Conservation (phyloP, 495 filamentous ascomycete species). For the Aspergillus asperescens region DNA sequence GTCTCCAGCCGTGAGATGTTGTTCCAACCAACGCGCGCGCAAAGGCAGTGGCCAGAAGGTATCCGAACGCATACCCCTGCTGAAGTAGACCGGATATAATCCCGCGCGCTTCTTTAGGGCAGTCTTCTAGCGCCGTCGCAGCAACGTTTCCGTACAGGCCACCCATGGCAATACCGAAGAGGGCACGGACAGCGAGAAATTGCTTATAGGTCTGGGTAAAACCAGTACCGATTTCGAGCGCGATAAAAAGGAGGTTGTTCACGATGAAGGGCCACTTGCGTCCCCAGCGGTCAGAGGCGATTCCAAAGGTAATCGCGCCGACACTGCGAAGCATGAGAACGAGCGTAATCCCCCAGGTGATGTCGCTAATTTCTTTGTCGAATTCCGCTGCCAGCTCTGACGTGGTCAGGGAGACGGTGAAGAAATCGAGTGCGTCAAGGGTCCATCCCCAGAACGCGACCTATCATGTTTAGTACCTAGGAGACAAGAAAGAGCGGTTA, state of each 20-base stretch:
- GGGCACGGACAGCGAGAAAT: constrained; percentile 72
- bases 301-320: constrained; percentile 68
- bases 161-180: constrained; percentile 90
- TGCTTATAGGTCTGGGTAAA: constrained; percentile 72
- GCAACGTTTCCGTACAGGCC: constrained; percentile 85
- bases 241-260: constrained; percentile 77
- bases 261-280: constrained; percentile 85
- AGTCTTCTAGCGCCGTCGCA: constrained; percentile 81
- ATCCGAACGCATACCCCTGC: constrained; percentile 87
- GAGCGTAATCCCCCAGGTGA: constrained; percentile 87
- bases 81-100: constrained; percentile 78
- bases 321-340: constrained; percentile 76
- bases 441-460: constrained; percentile 68
- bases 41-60: constrained; percentile 74
- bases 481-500: background rate
- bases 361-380: constrained; percentile 61
- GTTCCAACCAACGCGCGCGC: constrained; percentile 66
- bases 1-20: constrained; percentile 70
- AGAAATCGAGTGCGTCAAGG: constrained; percentile 91
- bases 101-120: constrained; percentile 66
- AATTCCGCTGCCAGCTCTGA: constrained; percentile 62
- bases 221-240: constrained; percentile 72
- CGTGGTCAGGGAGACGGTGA: constrained; percentile 77
- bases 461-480: constrained; percentile 17
- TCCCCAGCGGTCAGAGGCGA: constrained; percentile 77